phyloP scores from a whole-genome alignment of 192 early-diverging fungal species.

The Oehlia diaphana region DNA sequence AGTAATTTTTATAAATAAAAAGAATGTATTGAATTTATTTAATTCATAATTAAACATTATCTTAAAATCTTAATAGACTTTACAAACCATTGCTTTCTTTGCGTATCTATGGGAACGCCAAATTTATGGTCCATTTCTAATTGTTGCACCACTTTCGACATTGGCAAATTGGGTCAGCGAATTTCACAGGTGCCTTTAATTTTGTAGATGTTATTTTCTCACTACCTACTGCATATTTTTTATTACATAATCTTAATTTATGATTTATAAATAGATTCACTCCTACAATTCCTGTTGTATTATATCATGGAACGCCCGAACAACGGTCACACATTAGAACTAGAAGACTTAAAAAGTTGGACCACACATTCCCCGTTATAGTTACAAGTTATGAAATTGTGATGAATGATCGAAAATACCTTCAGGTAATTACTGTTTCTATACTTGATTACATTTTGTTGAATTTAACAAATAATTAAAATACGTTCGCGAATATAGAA shows the following conservation, averaged over 20 bases:
- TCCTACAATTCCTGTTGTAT: constrained; percentile 72
- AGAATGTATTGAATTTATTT: not conserved
- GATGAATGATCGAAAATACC: constrained; percentile 77
- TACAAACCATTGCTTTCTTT: constrained; percentile 93
- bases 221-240: not conserved
- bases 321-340: constrained; percentile 72
- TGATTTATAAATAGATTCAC: constrained; percentile 59
- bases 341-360: constrained; percentile 61
- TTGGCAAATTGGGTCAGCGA: constrained; percentile 93
- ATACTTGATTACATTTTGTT: not conserved
- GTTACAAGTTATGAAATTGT: constrained; percentile 90
- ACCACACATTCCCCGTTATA: constrained; percentile 75
- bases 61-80: constrained; percentile 54
- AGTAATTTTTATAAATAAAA: not conserved
- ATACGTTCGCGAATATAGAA: constrained; percentile 31
- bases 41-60: not conserved
- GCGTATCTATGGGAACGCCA: constrained; percentile 76
- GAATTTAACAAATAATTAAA: not conserved
- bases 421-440: constrained; percentile 42
- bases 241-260: not conserved
- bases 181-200: constrained; percentile 62
- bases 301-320: constrained; percentile 81
- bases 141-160: constrained; percentile 88
- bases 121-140: constrained; percentile 85
- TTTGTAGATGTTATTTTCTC: not conserved